phyloP scores from a whole-genome alignment of 768 basidiomycete genomes.

The Coprinopsis cinerea region DNA sequence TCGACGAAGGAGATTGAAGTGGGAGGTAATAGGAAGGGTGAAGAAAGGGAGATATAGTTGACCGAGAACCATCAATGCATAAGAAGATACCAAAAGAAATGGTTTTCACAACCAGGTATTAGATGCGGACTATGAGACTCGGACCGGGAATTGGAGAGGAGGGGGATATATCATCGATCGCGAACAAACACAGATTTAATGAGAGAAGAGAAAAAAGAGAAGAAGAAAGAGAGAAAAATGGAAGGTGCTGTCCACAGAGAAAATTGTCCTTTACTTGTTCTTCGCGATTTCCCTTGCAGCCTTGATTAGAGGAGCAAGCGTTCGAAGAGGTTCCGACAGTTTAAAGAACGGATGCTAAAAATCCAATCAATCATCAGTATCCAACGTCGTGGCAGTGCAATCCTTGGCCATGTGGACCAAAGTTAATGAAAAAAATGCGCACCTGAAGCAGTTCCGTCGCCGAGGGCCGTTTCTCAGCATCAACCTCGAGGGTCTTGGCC shows the following conservation, averaged over 20 bases:
- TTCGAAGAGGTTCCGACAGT: conserved; percentile 79
- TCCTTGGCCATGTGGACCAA: too few species aligned
- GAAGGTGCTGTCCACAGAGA: background rate
- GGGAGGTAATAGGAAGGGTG: background rate
- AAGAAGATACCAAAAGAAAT: background rate
- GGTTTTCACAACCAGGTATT: conserved; percentile 1
- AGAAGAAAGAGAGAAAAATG: background rate
- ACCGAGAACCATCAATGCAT: background rate
- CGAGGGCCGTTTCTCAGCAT: conserved; percentile 88
- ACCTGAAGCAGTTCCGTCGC: conserved; percentile 79
- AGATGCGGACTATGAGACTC: background rate
- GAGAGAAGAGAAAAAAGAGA: background rate
- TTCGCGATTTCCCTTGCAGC: conserved; percentile 85
- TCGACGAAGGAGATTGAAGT: background rate
- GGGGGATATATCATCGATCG: background rate
- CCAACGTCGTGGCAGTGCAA: too few species aligned
- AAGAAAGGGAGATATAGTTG: background rate
- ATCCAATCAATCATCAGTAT: background rate
- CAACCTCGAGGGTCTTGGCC: conserved; percentile 84
- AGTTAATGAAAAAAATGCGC: conserved; percentile 17
- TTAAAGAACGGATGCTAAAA: conserved; percentile 83
- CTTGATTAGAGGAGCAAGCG: conserved; percentile 85
- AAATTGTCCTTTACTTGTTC: conserved; percentile 31
- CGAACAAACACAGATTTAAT: background rate
- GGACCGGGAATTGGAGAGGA: background rate